Percentiles rank a stretch among this genome's conserved stretches.
Evolutionary conservation across 2,329 filamentous ascomycete genomes (phyloP).

Genomic region (Colletotrichum scovillei): DNA sequence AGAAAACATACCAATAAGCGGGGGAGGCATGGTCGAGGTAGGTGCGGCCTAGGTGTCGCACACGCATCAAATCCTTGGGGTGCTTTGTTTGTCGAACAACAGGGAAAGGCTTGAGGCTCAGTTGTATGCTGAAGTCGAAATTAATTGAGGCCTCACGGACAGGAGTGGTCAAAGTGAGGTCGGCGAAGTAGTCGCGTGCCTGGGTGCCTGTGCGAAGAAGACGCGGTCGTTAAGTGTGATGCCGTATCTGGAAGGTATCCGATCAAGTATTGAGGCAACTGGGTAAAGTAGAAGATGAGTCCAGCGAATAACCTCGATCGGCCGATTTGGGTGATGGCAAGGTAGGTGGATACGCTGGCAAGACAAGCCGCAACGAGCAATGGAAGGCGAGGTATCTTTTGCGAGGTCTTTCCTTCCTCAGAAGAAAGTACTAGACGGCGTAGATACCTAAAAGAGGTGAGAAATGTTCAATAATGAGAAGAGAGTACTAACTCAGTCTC

Average conservation of each 20-base stretch:
- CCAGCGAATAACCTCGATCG: background rate
- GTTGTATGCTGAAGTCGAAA: background rate
- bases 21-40: background rate
- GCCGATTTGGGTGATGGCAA: no score
- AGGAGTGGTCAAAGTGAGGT: no score
- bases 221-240: no score
- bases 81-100: no score
- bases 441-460: background rate
- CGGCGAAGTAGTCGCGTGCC: no score
- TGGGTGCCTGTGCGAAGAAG: no score
- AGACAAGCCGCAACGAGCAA: background rate
- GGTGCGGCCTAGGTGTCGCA: background rate
- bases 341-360: background rate
- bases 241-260: background rate
- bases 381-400: no score
- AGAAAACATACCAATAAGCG: background rate
- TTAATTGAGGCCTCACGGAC: background rate
- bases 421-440: no score
- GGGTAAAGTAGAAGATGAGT: background rate
- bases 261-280: background rate
- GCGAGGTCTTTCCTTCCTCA: no score
- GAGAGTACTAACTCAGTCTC: background rate
- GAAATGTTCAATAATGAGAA: background rate
- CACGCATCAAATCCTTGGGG: background rate
- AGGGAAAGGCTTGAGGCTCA: background rate